Evolutionary conservation across 352 stramenopile species (phyloP).

Genomic region (Aphanomyces euteiches): DNA sequence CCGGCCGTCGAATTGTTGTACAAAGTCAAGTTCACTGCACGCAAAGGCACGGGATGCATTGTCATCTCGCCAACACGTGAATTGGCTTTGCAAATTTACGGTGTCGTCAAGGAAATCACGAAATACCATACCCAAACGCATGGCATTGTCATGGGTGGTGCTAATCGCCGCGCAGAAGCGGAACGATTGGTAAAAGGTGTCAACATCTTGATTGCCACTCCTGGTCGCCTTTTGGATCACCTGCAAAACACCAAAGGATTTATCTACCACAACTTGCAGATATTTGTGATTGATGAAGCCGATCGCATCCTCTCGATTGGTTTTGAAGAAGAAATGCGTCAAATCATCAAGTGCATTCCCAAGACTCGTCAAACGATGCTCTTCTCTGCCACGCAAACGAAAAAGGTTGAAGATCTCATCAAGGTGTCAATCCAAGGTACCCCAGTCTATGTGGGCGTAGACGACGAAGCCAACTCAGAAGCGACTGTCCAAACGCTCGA

Average conservation of each 20-base stretch:
- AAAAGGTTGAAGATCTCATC: constrained; percentile 97
- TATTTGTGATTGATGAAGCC: constrained; percentile 98
- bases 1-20: constrained; percentile 96
- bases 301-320: constrained; percentile 98
- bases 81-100: constrained; percentile 98
- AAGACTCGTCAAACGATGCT: constrained; percentile 98
- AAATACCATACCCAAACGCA: constrained; percentile 95
- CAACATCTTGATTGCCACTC: constrained; percentile 97
- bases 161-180: constrained; percentile 95
- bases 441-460: constrained; percentile 95
- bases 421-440: constrained; percentile 91
- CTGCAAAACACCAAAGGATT: constrained; percentile 98
- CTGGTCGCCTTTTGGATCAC: constrained; percentile 97
- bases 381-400: constrained; percentile 98
- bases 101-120: constrained; percentile 94
- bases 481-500: constrained; percentile 93
- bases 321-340: constrained; percentile 98
- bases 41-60: constrained; percentile 97
- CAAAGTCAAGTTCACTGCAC: constrained; percentile 94
- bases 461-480: constrained; percentile 84
- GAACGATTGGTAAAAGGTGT: constrained; percentile 94
- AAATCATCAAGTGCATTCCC: constrained; percentile 98
- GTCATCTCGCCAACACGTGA: constrained; percentile 98
- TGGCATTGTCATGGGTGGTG: constrained; percentile 97
- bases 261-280: constrained; percentile 93